These are phyloP conservation scores for Neurospora intermedia DNA, from an alignment of 495 filamentous ascomycete species.

Conservation along the genomic window DNA sequence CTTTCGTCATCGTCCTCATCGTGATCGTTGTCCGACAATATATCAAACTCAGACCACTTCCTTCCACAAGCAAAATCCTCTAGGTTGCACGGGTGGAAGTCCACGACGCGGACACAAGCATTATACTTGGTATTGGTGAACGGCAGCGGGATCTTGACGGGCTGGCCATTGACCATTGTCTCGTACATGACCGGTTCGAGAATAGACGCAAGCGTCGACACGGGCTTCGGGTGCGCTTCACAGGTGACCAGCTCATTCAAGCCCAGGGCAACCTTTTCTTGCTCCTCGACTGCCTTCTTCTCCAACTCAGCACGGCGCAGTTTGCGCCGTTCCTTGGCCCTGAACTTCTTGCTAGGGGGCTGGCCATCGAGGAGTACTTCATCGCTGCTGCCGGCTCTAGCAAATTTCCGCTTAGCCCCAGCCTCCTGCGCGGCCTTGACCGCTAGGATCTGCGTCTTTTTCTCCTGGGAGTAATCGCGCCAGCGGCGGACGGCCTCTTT, in stretches of 20 bases:
- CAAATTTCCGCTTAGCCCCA: slow-evolving; percentile 17
- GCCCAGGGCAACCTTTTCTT: slow-evolving; percentile 11
- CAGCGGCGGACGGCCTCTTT: slow-evolving; percentile 54
- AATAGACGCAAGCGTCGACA: slow-evolving; percentile 39
- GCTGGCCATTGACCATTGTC: slow-evolving; percentile 22
- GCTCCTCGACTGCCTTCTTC: slow-evolving; percentile 11
- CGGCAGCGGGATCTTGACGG: slow-evolving; percentile 39
- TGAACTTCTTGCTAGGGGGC: slow-evolving; percentile 17
- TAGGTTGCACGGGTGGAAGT: slow-evolving; percentile 64
- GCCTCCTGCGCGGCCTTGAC: slow-evolving; percentile 13
- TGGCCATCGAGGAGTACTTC: slow-evolving; percentile 23
- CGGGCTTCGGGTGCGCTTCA: slow-evolving; percentile 25
- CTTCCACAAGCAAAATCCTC: slow-evolving; percentile 59
- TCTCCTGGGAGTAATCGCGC: slow-evolving; percentile 47
- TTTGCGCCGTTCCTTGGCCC: slow-evolving; percentile 18
- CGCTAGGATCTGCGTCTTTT: slow-evolving; percentile 36
- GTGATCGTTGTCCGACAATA: slow-evolving; percentile 35
- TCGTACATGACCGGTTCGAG: slow-evolving; percentile 29
- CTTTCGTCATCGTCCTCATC: slow-evolving; percentile 23
- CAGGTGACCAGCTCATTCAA: slow-evolving; percentile 35
- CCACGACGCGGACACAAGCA: slow-evolving; percentile 59
- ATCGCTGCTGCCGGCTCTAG: slow-evolving; percentile 6
- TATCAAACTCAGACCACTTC: slow-evolving; percentile 30
- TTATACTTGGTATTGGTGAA: slow-evolving; percentile 69
- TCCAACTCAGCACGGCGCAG: slow-evolving; percentile 4